These are phyloP conservation scores for Dioscorea cayenensis DNA, from an alignment of 116 monocot genomes.

Conservation along the genomic window DNA sequence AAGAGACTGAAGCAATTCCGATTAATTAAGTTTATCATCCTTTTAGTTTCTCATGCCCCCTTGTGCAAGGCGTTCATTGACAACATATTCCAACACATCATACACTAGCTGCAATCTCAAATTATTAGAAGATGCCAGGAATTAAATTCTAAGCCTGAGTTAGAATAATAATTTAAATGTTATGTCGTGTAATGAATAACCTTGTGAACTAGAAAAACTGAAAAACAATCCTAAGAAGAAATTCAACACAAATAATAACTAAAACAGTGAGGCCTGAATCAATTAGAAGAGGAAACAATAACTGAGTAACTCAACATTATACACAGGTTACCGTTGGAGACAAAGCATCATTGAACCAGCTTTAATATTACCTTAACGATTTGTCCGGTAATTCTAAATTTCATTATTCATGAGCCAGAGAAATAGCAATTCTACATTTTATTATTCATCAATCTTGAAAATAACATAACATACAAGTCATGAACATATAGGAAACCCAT, in stretches of 20 bases:
- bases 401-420: no score
- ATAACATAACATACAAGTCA: conserved; percentile 61
- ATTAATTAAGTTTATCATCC: conserved; percentile 94
- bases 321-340: no score
- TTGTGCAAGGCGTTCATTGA: conserved; percentile 93
- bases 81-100: conserved; percentile 97
- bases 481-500: conserved; percentile 86
- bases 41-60: conserved; percentile 96
- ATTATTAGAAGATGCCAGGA: background rate
- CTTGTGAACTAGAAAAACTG: background rate
- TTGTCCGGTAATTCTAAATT: no score
- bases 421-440: background rate
- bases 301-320: no score
- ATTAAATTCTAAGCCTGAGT: background rate
- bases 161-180: background rate
- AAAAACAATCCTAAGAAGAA: background rate
- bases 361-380: conserved; percentile 59
- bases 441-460: background rate
- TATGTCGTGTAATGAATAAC: background rate
- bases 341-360: background rate
- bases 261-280: background rate
- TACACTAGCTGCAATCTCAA: conserved; percentile 73
- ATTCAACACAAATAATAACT: background rate
- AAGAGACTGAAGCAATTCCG: conserved; percentile 98
- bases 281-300: background rate